Conservation (phyloP, 768 basidiomycete genomes). For the Neoboletus brunneissimus region DNA sequence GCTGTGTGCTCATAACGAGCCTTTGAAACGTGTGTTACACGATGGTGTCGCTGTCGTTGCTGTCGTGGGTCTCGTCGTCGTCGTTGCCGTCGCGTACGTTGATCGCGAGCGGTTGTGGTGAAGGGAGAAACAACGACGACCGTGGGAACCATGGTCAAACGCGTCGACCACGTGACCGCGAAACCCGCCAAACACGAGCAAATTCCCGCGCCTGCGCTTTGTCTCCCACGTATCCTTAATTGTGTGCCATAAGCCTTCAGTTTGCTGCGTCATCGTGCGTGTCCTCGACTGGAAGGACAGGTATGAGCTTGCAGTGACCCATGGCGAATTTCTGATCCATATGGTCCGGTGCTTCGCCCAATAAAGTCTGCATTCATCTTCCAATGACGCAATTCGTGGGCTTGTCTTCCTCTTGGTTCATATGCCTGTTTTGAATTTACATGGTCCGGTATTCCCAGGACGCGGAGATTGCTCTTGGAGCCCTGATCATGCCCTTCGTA, state of each 20-base stretch:
- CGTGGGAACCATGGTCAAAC: constrained; percentile 30
- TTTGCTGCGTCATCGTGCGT: too few relatives aligned
- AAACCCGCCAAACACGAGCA: constrained; percentile 10
- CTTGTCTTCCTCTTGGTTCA: not conserved
- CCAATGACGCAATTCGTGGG: not conserved
- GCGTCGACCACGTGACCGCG: constrained; percentile 33
- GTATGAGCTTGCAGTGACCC: not conserved
- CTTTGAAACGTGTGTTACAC: not conserved
- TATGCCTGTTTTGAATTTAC: not conserved
- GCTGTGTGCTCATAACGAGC: constrained; percentile 29
- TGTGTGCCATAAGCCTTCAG: too few relatives aligned
- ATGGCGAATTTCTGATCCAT: not conserved
- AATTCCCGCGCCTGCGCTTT: not conserved
- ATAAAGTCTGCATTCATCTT: not conserved
- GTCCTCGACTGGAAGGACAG: too few relatives aligned
- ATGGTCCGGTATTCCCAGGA: not conserved
- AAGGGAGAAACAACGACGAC: constrained; percentile 14
- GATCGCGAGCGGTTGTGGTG: constrained; percentile 7
- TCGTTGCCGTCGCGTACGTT: constrained; percentile 13
- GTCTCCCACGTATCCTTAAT: too few relatives aligned
- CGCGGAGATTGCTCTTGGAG: not conserved
- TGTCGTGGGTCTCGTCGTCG: constrained; percentile 17
- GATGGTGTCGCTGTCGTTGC: constrained; percentile 16
- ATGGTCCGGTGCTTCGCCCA: not conserved
- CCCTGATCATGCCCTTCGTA: too few relatives aligned